These are phyloP conservation scores for Fusarium nurragi DNA, from an alignment of 2,329 filamentous ascomycete genomes.

Conservation along the genomic window DNA sequence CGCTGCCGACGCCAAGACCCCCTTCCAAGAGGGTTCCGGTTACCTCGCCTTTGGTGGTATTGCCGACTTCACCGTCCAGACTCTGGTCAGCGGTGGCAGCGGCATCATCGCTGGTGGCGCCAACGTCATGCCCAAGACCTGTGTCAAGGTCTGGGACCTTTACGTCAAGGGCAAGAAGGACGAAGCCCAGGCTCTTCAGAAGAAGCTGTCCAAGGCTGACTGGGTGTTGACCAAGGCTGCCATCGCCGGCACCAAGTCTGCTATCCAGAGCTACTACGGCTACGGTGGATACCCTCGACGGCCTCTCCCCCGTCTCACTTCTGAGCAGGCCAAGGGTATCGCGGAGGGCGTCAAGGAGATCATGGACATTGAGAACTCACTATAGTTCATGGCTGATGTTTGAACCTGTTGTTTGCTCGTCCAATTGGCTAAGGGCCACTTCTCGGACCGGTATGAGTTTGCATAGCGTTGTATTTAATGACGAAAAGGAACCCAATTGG, in stretches of 20 bases:
- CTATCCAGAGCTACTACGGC: conserved; percentile 81
- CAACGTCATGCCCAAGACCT: conserved; percentile 86
- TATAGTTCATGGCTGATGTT: conserved; percentile 47
- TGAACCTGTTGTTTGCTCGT: neutral
- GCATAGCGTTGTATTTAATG: conserved; percentile 40
- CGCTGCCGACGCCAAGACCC: conserved; percentile 76
- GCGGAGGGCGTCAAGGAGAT: conserved; percentile 68
- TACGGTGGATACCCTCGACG: conserved; percentile 81
- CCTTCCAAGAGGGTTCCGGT: conserved; percentile 65
- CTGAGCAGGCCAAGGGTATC: conserved; percentile 63
- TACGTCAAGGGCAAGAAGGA: conserved; percentile 77
- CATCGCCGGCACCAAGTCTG: conserved; percentile 86
- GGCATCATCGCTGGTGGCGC: conserved; percentile 88
- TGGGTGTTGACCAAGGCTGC: conserved; percentile 86
- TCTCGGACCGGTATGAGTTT: conserved; percentile 20
- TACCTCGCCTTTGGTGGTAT: conserved; percentile 92
- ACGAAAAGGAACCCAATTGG: conserved; percentile 9
- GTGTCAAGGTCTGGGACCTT: conserved; percentile 80
- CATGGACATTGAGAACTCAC: conserved; percentile 70
- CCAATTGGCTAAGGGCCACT: neutral
- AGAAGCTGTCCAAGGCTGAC: conserved; percentile 79
- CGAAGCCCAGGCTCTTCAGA: conserved; percentile 80
- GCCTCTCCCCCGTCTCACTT: conserved; percentile 73
- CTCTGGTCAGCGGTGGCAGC: conserved; percentile 78
- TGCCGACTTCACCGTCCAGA: conserved; percentile 87